A percentile compares a stretch with the other conserved stretches of the same genome.
Evolutionary conservation across 2,329 filamentous ascomycete species (phyloP).

Genomic region (Cryphonectria carpinicola): DNA sequence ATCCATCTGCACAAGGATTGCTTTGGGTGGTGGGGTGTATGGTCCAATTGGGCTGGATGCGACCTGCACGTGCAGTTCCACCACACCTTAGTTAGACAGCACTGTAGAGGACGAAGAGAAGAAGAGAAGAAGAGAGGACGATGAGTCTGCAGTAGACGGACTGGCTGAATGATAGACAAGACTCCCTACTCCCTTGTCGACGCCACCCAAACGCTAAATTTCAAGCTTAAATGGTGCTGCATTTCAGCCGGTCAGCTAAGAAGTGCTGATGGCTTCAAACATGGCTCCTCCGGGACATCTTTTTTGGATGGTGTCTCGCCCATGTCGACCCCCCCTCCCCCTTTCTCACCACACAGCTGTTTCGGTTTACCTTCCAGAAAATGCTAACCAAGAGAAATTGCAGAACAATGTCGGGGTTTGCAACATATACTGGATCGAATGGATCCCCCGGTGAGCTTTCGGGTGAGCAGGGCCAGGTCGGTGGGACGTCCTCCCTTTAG

Average conservation of each 20-base stretch:
- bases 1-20: neutral
- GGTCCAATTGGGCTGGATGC: neutral
- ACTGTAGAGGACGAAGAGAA: too few relatives aligned
- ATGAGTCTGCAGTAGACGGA: neutral
- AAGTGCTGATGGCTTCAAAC: neutral
- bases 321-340: neutral
- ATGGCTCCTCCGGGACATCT: neutral
- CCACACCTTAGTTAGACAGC: neutral
- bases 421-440: neutral
- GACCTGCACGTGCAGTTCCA: neutral
- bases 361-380: neutral
- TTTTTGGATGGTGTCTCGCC: neutral
- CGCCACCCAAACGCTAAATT: constrained; percentile 9
- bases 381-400: neutral
- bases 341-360: neutral
- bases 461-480: neutral
- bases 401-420: neutral
- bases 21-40: neutral
- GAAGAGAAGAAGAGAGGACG: too few relatives aligned
- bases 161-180: neutral
- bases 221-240: constrained; percentile 14
- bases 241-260: neutral
- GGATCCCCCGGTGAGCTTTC: neutral
- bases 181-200: neutral
- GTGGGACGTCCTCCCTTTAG: neutral